Percentiles rank a stretch among this genome's conserved stretches.
Evolutionary conservation across 2,329 filamentous ascomycete genomes (phyloP).

Genomic region (Ophiobolus disseminans): DNA sequence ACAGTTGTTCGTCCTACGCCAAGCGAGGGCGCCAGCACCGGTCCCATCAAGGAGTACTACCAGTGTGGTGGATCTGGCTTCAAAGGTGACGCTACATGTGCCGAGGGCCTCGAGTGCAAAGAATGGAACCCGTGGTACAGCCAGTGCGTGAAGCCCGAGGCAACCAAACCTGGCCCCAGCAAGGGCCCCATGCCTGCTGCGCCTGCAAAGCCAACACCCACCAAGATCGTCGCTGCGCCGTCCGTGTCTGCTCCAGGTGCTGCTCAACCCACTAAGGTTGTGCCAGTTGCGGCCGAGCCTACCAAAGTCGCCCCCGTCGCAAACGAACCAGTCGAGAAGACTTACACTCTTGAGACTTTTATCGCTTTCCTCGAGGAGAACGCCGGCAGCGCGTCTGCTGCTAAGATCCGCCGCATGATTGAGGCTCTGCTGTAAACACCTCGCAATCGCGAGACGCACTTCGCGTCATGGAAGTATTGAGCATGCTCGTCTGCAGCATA

Average conservation of each 20-base stretch:
- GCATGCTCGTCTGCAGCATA: not conserved
- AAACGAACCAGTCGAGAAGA: conserved; percentile 20
- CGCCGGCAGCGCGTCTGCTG: conserved; percentile 14
- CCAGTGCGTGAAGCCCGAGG: conserved; percentile 49
- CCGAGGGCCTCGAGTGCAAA: conserved; percentile 49
- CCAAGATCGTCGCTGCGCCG: conserved; percentile 9
- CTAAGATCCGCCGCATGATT: conserved; percentile 10
- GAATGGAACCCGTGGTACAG: conserved; percentile 54
- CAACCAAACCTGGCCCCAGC: conserved; percentile 13
- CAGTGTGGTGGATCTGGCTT: conserved; percentile 56
- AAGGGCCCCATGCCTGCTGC: conserved; percentile 11
- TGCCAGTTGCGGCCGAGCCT: conserved; percentile 11
- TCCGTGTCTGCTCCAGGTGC: conserved; percentile 9
- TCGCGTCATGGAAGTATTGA: not conserved
- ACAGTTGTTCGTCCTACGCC: conserved; percentile 30
- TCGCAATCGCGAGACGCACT: not conserved
- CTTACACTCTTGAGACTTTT: conserved; percentile 29
- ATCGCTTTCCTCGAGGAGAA: conserved; percentile 32
- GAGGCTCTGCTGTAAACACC: conserved; percentile 5
- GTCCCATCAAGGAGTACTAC: conserved; percentile 26
- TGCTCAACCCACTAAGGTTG: conserved; percentile 9
- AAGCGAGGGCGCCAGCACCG: conserved; percentile 21
- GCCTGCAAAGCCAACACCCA: conserved; percentile 6
- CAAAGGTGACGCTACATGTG: conserved; percentile 50
- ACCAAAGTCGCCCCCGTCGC: conserved; percentile 3